Percentiles rank a stretch among this genome's conserved stretches.
These are phyloP conservation scores for Blastomyces emzantsi DNA, from an alignment of 2,329 filamentous ascomycete species.

Conservation along the genomic window DNA sequence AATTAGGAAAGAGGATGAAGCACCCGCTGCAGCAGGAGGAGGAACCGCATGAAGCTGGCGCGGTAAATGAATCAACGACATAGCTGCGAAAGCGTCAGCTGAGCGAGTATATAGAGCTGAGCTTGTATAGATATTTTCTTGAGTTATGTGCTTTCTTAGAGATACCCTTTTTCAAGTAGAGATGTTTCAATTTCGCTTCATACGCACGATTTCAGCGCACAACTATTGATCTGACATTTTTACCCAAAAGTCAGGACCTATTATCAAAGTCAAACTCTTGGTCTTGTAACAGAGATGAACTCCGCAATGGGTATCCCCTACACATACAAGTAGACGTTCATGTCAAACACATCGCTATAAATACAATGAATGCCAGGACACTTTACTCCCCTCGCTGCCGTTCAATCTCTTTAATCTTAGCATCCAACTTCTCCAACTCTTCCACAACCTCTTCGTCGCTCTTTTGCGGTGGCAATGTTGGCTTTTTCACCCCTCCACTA, in stretches of 20 bases:
- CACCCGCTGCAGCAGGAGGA: conserved; percentile 28
- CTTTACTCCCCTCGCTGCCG: neutral
- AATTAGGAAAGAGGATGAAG: conserved; percentile 42
- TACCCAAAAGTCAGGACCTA: neutral
- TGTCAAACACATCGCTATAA: neutral
- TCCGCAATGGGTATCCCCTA: neutral
- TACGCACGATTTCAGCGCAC: neutral
- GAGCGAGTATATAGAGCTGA: neutral
- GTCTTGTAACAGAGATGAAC: neutral
- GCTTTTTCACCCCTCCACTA: conserved; percentile 32
- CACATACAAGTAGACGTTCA: neutral
- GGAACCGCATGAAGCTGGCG: conserved; percentile 16
- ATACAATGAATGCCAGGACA: neutral
- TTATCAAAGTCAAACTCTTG: neutral
- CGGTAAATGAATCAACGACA: neutral
- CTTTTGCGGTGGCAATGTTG: conserved; percentile 25
- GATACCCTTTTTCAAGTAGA: conserved; percentile 6
- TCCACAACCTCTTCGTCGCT: conserved; percentile 29
- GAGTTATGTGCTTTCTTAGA: neutral
- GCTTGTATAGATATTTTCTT: neutral
- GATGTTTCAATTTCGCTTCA: neutral
- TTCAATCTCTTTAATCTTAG: conserved; percentile 10
- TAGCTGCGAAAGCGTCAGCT: neutral
- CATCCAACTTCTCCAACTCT: conserved; percentile 30
- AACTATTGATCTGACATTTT: neutral